Evolutionary conservation across 352 stramenopile species (phyloP), one percentile per base, ranked within the genome.

Genomic region (Globisporangium uncinulatum): DNA sequence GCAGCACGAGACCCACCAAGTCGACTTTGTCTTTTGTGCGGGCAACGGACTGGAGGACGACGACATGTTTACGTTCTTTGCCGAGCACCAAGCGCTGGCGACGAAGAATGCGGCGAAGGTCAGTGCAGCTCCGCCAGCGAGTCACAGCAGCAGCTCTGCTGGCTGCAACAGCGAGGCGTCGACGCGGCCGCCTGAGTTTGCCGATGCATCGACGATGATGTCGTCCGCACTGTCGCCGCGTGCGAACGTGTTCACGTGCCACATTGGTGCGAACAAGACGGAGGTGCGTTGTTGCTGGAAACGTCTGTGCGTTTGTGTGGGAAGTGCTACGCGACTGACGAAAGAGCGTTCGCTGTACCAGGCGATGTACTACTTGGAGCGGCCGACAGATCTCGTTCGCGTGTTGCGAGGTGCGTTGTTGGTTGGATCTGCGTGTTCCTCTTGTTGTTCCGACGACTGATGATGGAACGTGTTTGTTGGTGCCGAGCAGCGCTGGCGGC

Each of bases 1-100:
- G 57, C 83, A 78, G 65, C 80, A 76, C n/a, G 62, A 77, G 24
- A 29, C 24, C 50, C 64, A 79, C 29, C 77, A 91, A 41, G 80
- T 96, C 29, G 87, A 96, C 56, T 96, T 96, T 65, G 74, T 96
- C 15, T 51, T 96, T 7, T 95, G 86, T 41, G 86, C 95, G 36
- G 91, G 87, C 56, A 86, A 96, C 59, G 87, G 95, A 54, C 73
- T 85, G 31, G 92, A 76, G 2, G 87, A 96, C 54, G 86, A 96
- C 57, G 84, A 96, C 71, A 95, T 96, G 86, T 96, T 95, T 29
- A 29, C 24, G 24, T 92, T 87, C 51, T 89, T 96, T 59, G 76
- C 82, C 41, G 78, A 89, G 56, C 75, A 87, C 42, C 69, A 73
- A 51, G 75, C 83, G 51, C 47, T 67, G 17, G 56, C 66, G 4